Evolutionary conservation across 225 moss, liverwort and hornwort species (phyloP), one percentile per base, ranked within the genome.

Genomic region (Antitrichia curtipendula): DNA sequence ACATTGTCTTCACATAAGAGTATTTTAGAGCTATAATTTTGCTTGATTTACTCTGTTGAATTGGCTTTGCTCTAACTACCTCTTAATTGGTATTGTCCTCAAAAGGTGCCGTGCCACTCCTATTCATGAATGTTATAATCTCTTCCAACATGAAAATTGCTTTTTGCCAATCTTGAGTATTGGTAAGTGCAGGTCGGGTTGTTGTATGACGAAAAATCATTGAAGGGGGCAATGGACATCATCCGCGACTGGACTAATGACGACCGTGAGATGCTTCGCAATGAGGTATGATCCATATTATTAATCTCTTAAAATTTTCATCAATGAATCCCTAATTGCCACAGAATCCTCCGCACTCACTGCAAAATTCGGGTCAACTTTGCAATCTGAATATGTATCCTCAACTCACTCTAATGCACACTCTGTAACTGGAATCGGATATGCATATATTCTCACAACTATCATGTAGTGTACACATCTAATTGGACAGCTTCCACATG

Each of bases 241-340:
- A 94, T 91, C 82, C 88, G 87, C 65, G 95, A 96, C 49, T 98
- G 96, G 98, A 98, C 95, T 74, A 94, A 97, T 29, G 86, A 91
- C 54, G 98, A 98, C 85, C 96, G 95, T 61, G 95, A 94, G 75
- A 95, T 95, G 93, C 95, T 98, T 24, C 95, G 96, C 73, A 81
- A 66, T 45, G 95, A 93, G 95, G 98, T 96, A 28, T 12, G n/a
- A 70, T 40, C 22, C 7, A 60, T 62, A 23, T 41, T 9, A 61
- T 60, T 27, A 53, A 31, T 62, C 23, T 45, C 71, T 40, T 36
- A 12, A 27, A 79, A 41, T 14, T 72, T 54, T 20, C 38, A 84
- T 85, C 20, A 58, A 32, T 75, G 34, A n/a, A 31, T 59, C 24
- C 38, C 13, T 56, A 4, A 10, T 23, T 23, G 36, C 13, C 36